Conservation (phyloP, 805 yeast genomes). For the Tetrapisispora iriomotensis region DNA sequence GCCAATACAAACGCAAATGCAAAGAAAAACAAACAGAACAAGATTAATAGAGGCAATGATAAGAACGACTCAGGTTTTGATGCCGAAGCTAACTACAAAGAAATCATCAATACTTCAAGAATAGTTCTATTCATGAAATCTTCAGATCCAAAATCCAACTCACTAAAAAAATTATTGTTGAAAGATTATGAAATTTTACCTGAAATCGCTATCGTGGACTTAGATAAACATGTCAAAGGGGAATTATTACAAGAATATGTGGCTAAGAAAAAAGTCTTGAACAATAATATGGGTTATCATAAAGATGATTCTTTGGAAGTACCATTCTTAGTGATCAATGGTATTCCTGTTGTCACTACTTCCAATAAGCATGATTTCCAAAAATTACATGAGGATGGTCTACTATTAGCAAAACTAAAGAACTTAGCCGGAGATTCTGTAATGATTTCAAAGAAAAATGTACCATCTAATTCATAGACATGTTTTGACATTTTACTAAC, state of each 20-base stretch:
- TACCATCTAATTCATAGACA: constrained; percentile 20
- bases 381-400: constrained; percentile 10
- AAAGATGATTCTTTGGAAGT: constrained; percentile 1
- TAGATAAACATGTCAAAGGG: constrained; percentile 72
- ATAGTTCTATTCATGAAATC: constrained; percentile 45
- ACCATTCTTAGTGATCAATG: constrained; percentile 23
- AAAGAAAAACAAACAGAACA: background rate
- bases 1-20: background rate
- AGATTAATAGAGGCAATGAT: background rate
- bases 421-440: constrained; percentile 15
- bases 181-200: constrained; percentile 65
- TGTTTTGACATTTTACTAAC: no score
- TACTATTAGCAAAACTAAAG: constrained; percentile 13
- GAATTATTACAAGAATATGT: constrained; percentile 59
- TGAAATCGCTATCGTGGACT: constrained; percentile 60
- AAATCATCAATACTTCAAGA: constrained; percentile 55
- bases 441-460: constrained; percentile 11
- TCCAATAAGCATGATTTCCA: constrained; percentile 11
- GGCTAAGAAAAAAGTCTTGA: constrained; percentile 6
- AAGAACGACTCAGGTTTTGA: background rate
- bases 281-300: background rate
- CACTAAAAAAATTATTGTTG: constrained; percentile 51
- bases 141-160: constrained; percentile 58
- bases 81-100: constrained; percentile 28
- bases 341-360: constrained; percentile 14